Conservation (phyloP, 495 filamentous ascomycete genomes). For the Neurospora terricola region DNA sequence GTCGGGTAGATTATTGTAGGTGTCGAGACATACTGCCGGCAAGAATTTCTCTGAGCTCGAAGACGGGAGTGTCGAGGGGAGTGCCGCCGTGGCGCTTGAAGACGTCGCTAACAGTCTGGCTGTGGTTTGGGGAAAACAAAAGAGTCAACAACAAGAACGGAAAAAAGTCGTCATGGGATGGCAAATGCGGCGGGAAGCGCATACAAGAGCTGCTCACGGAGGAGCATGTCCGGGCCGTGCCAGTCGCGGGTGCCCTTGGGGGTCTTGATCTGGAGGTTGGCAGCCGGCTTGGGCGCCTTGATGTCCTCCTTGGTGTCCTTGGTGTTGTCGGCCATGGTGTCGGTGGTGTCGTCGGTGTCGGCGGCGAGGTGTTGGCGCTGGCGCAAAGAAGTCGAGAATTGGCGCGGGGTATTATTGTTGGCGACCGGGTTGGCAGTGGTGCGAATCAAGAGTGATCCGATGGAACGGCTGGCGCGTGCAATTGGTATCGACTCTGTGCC, state of each 20-base stretch:
- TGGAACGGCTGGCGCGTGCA: neutral
- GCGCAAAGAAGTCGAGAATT: neutral
- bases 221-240: conserved; percentile 12
- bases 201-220: conserved; percentile 16
- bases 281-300: neutral
- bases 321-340: neutral
- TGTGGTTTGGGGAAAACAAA: neutral
- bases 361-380: neutral
- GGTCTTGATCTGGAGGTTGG: conserved; percentile 19
- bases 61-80: conserved; percentile 37
- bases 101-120: conserved; percentile 19
- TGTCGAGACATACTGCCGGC: conserved; percentile 42
- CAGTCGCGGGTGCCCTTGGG: conserved; percentile 21
- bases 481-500: neutral
- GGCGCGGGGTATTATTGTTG: neutral
- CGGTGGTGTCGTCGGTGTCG: neutral
- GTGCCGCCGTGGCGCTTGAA: conserved; percentile 33
- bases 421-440: neutral
- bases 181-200: neutral
- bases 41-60: conserved; percentile 53
- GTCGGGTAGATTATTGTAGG: neutral
- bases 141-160: neutral
- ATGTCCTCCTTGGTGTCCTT: conserved; percentile 1
- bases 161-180: neutral
- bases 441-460: neutral